Evolutionary conservation across 305 asterid genomes (phyloP).

Genomic region (Stenogyne calaminthoides): DNA sequence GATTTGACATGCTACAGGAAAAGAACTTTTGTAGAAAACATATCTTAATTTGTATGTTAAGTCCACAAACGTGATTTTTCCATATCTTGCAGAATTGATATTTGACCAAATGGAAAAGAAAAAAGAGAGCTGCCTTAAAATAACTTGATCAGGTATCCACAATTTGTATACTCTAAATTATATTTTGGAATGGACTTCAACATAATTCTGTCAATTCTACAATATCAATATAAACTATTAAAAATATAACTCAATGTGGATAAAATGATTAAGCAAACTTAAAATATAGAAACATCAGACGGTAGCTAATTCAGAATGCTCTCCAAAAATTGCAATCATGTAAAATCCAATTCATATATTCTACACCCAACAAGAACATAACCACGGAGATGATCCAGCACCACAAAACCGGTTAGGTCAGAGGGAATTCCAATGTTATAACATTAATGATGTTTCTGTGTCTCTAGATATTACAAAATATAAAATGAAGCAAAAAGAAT

Average conservation of each 20-base stretch:
- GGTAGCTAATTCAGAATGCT: constrained; percentile 8
- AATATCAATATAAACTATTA: neutral
- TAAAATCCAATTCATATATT: neutral
- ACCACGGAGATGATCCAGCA: neutral
- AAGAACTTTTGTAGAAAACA: neutral
- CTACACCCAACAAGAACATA: constrained; percentile 2
- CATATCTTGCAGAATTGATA: neutral
- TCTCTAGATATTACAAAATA: constrained; percentile 1
- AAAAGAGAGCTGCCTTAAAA: neutral
- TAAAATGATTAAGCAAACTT: neutral
- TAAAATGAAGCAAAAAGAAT: neutral
- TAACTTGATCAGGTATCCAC: neutral
- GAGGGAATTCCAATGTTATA: neutral
- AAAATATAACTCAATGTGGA: neutral
- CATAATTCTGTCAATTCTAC: neutral
- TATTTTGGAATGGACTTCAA: neutral
- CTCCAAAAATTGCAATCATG: neutral
- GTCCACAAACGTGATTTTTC: neutral
- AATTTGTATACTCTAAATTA: neutral
- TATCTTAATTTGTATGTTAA: neutral
- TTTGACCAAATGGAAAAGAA: neutral
- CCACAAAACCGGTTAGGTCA: neutral
- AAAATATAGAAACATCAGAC: neutral
- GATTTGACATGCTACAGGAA: neutral
- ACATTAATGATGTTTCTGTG: neutral